phyloP scores from a whole-genome alignment of 2,329 filamentous ascomycete genomes.

The Knufia petricola region DNA sequence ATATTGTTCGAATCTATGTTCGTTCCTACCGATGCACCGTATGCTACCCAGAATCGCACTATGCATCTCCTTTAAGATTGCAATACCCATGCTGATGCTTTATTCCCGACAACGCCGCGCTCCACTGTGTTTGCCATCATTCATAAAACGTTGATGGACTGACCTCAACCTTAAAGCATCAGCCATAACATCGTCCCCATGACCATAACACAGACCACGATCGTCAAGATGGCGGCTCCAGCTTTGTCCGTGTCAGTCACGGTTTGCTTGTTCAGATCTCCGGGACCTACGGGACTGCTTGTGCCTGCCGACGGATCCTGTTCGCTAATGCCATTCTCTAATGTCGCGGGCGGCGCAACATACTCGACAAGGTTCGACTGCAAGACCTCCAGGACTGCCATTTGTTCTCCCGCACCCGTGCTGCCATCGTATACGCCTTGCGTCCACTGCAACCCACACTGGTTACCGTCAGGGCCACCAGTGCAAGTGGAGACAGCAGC shows the following conservation, averaged over 20 bases:
- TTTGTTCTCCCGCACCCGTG: conserved; percentile 33
- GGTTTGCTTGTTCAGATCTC: conserved; percentile 14
- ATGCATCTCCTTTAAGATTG: not conserved
- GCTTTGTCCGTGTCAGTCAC: conserved; percentile 30
- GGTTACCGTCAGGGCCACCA: conserved; percentile 36
- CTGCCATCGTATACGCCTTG: conserved; percentile 28
- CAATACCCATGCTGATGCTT: not conserved
- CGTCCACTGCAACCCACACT: conserved; percentile 36
- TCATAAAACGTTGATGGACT: not conserved
- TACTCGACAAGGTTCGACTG: conserved; percentile 43
- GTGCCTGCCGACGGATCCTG: conserved; percentile 37
- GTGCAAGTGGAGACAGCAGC: conserved; percentile 47
- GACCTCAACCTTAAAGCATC: conserved; percentile 4
- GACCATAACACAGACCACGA: conserved; percentile 17
- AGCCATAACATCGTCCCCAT: conserved; percentile 23
- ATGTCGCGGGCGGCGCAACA: conserved; percentile 34
- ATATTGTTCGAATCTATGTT: no score
- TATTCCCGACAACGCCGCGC: not conserved
- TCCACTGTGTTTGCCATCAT: not conserved
- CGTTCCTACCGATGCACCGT: no score
- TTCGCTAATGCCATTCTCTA: conserved; percentile 46
- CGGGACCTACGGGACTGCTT: conserved; percentile 15
- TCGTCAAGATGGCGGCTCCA: conserved; percentile 30
- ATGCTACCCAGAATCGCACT: no score
- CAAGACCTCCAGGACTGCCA: conserved; percentile 46